phyloP scores from a whole-genome alignment of 2,329 filamentous ascomycete genomes.

The Pseudogymnoascus sp. region DNA sequence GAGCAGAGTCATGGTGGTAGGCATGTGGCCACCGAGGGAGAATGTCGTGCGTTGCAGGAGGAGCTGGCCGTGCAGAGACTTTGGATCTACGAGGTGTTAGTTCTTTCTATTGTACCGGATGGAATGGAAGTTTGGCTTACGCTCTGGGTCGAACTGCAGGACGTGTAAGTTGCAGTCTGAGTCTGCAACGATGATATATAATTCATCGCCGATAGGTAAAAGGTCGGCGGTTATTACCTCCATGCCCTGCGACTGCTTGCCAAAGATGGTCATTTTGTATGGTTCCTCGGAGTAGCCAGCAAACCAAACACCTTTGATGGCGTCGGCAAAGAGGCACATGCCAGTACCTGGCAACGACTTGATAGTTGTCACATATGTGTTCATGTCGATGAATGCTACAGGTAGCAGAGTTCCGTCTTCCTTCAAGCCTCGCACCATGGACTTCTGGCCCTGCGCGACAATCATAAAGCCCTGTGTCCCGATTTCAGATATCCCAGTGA shows the following conservation, averaged over 20 bases:
- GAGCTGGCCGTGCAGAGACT: conserved; percentile 81
- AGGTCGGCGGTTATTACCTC: conserved; percentile 80
- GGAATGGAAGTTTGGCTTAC: conserved; percentile 43
- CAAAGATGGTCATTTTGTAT: conserved; percentile 88
- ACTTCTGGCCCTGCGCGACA: conserved; percentile 90
- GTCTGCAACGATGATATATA: conserved; percentile 78
- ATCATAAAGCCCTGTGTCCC: conserved; percentile 83
- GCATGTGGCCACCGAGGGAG: conserved; percentile 70
- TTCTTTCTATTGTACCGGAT: conserved; percentile 3
- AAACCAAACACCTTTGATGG: conserved; percentile 91
- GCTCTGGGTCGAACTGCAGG: conserved; percentile 89
- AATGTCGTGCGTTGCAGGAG: conserved; percentile 84
- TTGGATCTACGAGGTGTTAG: conserved; percentile 58
- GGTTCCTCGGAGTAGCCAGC: conserved; percentile 94
- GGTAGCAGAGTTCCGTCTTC: conserved; percentile 89
- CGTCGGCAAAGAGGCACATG: conserved; percentile 80
- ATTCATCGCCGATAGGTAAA: conserved; percentile 71
- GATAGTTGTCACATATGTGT: conserved; percentile 79
- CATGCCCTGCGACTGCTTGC: conserved; percentile 71
- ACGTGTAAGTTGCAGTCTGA: conserved; percentile 80
- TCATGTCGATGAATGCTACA: conserved; percentile 97
- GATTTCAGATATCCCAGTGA: conserved; percentile 77
- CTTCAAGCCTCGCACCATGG: conserved; percentile 91
- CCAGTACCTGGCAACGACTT: conserved; percentile 79
- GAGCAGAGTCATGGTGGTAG: conserved; percentile 67